phyloP scores from a whole-genome alignment of 495 filamentous ascomycete genomes.

The Talaromyces trachyspermus region DNA sequence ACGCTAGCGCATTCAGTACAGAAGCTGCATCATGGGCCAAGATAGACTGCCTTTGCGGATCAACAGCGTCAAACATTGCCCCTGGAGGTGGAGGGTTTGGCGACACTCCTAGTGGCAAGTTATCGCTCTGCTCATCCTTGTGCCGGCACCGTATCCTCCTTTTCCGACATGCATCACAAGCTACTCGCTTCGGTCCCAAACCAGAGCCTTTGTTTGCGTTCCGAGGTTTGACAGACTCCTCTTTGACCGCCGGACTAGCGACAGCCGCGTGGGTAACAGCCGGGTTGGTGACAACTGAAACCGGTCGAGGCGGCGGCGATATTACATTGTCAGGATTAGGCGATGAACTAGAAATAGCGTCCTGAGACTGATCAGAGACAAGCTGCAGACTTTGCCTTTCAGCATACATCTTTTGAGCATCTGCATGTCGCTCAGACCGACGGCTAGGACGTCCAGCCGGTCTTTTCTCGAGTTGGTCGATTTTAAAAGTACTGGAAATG shows the following conservation, averaged over 20 bases:
- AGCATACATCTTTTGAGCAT: conserved; percentile 38
- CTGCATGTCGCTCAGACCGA: conserved; percentile 36
- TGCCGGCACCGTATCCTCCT: conserved; percentile 48
- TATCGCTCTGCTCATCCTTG: conserved; percentile 38
- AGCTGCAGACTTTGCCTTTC: conserved; percentile 39
- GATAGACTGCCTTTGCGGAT: conserved; percentile 25
- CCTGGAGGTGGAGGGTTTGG: conserved; percentile 16
- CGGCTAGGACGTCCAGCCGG: conserved; percentile 38
- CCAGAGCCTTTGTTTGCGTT: conserved; percentile 30
- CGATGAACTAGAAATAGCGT: not conserved
- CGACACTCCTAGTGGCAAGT: not conserved
- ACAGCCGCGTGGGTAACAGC: not conserved
- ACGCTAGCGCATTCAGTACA: conserved; percentile 37
- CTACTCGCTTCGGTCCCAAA: conserved; percentile 43
- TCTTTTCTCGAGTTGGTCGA: conserved; percentile 35
- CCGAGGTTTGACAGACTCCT: conserved; percentile 28
- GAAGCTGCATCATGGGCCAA: conserved; percentile 39
- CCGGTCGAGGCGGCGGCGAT: conserved; percentile 10
- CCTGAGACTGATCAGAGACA: conserved; percentile 21
- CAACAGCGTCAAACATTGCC: conserved; percentile 25
- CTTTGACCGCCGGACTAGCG: conserved; percentile 13
- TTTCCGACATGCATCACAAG: conserved; percentile 49
- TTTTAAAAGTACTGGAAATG: conserved; percentile 38
- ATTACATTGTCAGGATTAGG: conserved; percentile 15
- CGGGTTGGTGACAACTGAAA: not conserved